phyloP scores from a whole-genome alignment of 2,329 filamentous ascomycete genomes.

The Corinectria fuckeliana region DNA sequence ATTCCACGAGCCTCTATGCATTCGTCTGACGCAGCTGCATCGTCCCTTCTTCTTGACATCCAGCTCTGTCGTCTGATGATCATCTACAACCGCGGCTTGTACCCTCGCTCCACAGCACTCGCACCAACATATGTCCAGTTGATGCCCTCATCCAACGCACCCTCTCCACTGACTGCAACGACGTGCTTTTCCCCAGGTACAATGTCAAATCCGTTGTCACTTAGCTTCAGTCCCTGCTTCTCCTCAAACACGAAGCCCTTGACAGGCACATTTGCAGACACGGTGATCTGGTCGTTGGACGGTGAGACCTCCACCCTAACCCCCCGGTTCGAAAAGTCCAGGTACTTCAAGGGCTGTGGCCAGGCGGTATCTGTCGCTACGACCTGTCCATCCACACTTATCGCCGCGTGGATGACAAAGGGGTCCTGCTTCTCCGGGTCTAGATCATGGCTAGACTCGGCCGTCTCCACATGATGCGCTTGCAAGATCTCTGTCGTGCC shows the following conservation, averaged over 20 bases:
- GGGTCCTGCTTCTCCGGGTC: constrained; percentile 48
- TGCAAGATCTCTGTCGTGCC: constrained; percentile 47
- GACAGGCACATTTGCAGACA: constrained; percentile 54
- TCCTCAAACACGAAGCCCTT: constrained; percentile 64
- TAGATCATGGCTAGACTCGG: constrained; percentile 26
- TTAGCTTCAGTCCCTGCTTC: constrained; percentile 51
- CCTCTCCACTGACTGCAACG: constrained; percentile 13
- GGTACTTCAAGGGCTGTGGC: constrained; percentile 68
- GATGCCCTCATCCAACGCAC: not conserved
- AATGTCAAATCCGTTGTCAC: constrained; percentile 65
- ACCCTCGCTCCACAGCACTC: not conserved
- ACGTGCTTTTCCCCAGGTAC: constrained; percentile 53
- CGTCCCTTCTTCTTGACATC: too few species aligned
- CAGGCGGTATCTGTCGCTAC: constrained; percentile 60
- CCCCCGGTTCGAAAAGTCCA: constrained; percentile 54
- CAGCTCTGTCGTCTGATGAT: not conserved
- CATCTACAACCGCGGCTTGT: not conserved
- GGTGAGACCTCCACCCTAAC: constrained; percentile 42
- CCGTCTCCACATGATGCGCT: not conserved
- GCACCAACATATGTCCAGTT: not conserved
- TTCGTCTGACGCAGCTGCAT: too few species aligned
- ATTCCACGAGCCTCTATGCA: too few species aligned
- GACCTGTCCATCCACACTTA: constrained; percentile 46
- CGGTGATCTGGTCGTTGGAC: constrained; percentile 30
- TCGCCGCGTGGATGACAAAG: constrained; percentile 55